phyloP scores from a whole-genome alignment of 495 filamentous ascomycete genomes.

The Aspergillus steynii region DNA sequence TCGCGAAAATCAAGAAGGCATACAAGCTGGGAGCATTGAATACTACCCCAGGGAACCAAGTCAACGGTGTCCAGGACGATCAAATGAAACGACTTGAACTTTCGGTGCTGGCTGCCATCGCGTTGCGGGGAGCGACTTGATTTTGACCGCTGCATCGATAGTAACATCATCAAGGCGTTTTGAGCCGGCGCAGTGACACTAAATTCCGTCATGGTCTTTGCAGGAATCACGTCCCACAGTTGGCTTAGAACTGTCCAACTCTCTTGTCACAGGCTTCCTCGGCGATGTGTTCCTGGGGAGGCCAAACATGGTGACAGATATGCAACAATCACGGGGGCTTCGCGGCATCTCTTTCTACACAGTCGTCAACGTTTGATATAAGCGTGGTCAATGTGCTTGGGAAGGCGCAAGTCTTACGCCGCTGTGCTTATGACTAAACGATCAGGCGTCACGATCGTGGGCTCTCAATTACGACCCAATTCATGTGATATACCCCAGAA shows the following conservation, averaged over 20 bases:
- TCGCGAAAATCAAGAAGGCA: slow-evolving; percentile 71
- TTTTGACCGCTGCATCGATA: background rate
- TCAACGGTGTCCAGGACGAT: slow-evolving; percentile 22
- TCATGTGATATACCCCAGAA: background rate
- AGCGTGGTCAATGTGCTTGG: background rate
- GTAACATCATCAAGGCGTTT: background rate
- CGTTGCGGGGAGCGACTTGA: slow-evolving; percentile 60
- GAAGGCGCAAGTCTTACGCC: background rate
- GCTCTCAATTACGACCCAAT: background rate
- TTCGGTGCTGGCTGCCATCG: slow-evolving; percentile 68
- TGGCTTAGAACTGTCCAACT: background rate
- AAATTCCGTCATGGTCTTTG: background rate
- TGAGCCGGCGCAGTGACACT: background rate
- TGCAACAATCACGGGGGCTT: background rate
- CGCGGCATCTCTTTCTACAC: background rate
- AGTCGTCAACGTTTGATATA: background rate
- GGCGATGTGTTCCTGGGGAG: background rate
- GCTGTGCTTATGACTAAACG: background rate
- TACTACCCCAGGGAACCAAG: slow-evolving; percentile 30
- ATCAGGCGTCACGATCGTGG: background rate
- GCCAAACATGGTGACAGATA: background rate
- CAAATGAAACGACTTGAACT: slow-evolving; percentile 58
- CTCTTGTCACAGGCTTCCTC: background rate
- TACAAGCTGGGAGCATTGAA: slow-evolving; percentile 71
- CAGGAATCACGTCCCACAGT: background rate